Percentiles rank a stretch among this genome's conserved stretches.
Conservation (phyloP, 768 basidiomycete genomes). For the Gymnopilus junonius region DNA sequence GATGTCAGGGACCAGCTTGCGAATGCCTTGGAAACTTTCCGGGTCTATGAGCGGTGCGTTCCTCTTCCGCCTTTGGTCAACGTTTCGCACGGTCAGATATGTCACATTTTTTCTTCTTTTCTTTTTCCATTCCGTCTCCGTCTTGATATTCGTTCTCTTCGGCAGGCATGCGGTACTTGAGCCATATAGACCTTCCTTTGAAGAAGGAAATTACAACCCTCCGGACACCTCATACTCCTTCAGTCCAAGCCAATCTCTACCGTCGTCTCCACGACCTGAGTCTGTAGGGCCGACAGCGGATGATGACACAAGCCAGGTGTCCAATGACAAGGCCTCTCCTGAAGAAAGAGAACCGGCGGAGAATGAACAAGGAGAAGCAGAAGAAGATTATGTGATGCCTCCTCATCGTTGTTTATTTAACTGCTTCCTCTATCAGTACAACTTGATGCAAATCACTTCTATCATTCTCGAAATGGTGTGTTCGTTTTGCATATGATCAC, state of each 20-base stretch:
- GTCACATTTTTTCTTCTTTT: background rate
- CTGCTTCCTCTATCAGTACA: constrained; percentile 75
- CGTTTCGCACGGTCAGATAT: background rate
- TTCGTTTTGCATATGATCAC: no score
- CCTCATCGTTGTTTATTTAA: constrained; percentile 72
- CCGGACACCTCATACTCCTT: background rate
- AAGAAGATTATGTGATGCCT: constrained; percentile 30
- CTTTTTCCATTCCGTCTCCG: background rate
- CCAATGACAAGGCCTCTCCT: background rate
- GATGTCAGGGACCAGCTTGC: constrained; percentile 40
- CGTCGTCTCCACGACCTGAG: background rate
- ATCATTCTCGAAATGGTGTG: constrained; percentile 47
- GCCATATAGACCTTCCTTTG: constrained; percentile 42
- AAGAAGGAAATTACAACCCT: background rate
- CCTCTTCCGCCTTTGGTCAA: background rate
- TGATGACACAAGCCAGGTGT: background rate
- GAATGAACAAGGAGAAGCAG: constrained; percentile 17
- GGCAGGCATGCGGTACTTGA: constrained; percentile 20
- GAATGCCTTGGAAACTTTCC: constrained; percentile 48
- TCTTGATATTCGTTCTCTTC: background rate
- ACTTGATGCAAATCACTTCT: constrained; percentile 43
- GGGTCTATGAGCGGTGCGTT: constrained; percentile 51
- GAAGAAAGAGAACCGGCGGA: background rate
- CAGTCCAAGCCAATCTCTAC: background rate
- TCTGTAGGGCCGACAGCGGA: background rate